Base-by-base conservation (phyloP, 495 filamentous ascomycete genomes). In the Penicillium parvum region DNA sequence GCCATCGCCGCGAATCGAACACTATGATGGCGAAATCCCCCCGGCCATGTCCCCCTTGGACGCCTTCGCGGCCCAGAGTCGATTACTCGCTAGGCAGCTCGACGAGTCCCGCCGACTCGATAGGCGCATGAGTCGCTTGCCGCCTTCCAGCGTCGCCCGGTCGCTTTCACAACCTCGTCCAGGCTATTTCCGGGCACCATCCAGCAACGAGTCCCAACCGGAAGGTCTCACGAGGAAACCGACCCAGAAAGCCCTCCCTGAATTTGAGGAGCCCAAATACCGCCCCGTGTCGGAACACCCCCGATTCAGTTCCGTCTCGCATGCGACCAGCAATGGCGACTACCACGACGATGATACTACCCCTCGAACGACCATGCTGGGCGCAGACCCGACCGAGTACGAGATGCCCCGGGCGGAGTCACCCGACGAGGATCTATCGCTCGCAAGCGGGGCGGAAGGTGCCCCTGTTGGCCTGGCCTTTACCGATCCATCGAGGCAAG, bases 41-140 rank as follows among this genome's bases (percentile, higher is more conserved):
- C 92, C 92, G 11, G 84, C 90, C 21, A 78, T 96, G 35, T 97
- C 92, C 2, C 92, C 92, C 11, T 78, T 98, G 33, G 92, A 97
- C 73, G 91, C 92, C 27, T 88, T 98, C 49, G 89, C 88, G 12
- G 76, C 87, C 45, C 90, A 96, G 50, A 90, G 89, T 43, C 83
- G 90, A 36, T 61, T 91, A 49, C 76, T 97, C 32, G 86, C 88
- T n/a, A 85, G 79, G 63, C 84, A 94, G 60, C 76, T 98, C 26
- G 82, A 95, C 52, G 82, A 89, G 45, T 85, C 81, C 42, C 72
- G 74, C 37, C 65, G 68, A 37, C 77, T 77, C 54, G 79, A 83
- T 32, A 79, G 78, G 29, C 83, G 91, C 26, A 80, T 95, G 61
- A 95, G 90, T 65, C 76, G 91, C 36, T 64, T 98, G 30, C 87